phyloP scores from a whole-genome alignment of 2,329 filamentous ascomycete species.

The Macrophomina tecta region DNA sequence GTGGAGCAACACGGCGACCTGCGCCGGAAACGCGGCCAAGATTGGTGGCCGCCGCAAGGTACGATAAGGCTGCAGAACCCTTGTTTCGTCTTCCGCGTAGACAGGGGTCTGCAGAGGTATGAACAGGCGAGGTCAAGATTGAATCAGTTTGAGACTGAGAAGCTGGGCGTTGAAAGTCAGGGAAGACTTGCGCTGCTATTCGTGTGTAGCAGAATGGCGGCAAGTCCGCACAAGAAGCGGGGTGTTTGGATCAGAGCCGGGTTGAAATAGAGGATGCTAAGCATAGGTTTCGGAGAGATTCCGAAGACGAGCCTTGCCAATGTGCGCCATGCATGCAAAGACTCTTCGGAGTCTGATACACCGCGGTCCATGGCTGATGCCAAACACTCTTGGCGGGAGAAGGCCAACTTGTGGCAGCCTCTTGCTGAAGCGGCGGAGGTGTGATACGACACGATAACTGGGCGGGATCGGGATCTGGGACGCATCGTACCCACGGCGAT shows the following conservation, averaged over 20 bases:
- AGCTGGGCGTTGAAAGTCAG: too few species aligned
- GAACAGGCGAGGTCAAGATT: neutral
- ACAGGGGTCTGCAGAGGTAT: neutral
- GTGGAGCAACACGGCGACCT: constrained; percentile 5
- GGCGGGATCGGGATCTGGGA: neutral
- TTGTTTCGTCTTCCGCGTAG: neutral
- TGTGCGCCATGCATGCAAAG: neutral
- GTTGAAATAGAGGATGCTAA: neutral
- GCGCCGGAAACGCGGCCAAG: constrained; percentile 10
- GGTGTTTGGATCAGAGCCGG: too few species aligned
- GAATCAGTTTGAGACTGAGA: neutral
- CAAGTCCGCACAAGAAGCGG: too few species aligned
- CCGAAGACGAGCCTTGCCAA: neutral
- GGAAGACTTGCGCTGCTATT: too few species aligned
- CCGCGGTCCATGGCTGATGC: neutral
- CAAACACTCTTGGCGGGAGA: neutral
- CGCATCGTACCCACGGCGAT: neutral
- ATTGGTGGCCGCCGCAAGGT: neutral
- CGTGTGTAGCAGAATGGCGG: too few species aligned
- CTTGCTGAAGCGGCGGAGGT: neutral
- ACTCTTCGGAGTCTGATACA: too few species aligned
- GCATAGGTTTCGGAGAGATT: neutral
- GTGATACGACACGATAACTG: neutral
- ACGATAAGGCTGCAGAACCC: constrained; percentile 12
- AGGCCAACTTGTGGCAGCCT: neutral